Conservation (phyloP, 1,284 basidiomycete genomes). For the Ceratobasidium theobromae region DNA sequence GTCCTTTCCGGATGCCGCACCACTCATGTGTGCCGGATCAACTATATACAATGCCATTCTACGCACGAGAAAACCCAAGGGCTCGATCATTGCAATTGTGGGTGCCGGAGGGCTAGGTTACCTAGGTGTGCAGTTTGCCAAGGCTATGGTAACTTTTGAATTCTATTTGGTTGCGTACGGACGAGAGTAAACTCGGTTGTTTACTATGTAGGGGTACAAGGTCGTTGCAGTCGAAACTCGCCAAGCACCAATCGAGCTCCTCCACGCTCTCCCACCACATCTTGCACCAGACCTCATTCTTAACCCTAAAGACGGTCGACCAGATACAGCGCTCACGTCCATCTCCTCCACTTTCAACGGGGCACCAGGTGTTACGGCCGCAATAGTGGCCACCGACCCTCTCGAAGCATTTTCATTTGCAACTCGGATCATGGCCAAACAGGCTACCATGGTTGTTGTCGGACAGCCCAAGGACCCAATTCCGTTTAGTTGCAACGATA, state of each 20-base stretch:
- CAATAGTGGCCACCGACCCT: slow-evolving; percentile 37
- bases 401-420: slow-evolving; percentile 36
- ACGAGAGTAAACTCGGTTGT: background rate
- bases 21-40: slow-evolving; percentile 38
- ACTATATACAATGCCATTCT: slow-evolving; percentile 35
- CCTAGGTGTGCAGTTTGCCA: slow-evolving; percentile 39
- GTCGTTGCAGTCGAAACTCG: slow-evolving; percentile 38
- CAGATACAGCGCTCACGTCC: background rate
- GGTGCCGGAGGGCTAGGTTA: slow-evolving; percentile 36
- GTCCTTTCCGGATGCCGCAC: slow-evolving; percentile 37
- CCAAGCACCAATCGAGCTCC: slow-evolving; percentile 37
- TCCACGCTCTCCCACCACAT: background rate
- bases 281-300: slow-evolving; percentile 34
- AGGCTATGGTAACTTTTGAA: slow-evolving; percentile 20
- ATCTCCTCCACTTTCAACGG: background rate
- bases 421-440: slow-evolving; percentile 35
- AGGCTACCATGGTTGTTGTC: slow-evolving; percentile 38
- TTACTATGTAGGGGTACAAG: slow-evolving; percentile 34
- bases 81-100: slow-evolving; percentile 36
- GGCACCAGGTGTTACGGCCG: slow-evolving; percentile 31
- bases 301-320: slow-evolving; percentile 23
- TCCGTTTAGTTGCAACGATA: slow-evolving; percentile 11
- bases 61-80: slow-evolving; percentile 15
- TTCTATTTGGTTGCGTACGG: background rate
- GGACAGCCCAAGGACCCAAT: slow-evolving; percentile 34